Evolutionary conservation across 1,284 basidiomycete genomes (phyloP).

Genomic region (Anthracocystis walkeri): DNA sequence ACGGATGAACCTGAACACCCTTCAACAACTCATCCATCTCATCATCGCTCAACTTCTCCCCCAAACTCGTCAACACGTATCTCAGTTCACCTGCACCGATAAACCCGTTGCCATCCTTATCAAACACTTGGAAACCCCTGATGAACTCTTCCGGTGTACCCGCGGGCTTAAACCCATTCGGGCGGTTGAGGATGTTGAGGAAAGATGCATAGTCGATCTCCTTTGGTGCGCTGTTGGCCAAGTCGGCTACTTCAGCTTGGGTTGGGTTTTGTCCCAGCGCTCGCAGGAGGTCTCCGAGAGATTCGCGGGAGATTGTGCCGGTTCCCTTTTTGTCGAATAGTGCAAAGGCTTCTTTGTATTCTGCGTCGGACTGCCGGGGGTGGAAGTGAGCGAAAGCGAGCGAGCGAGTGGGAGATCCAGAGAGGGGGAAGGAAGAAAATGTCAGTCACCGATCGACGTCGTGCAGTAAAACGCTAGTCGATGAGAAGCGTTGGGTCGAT

Average conservation of each 20-base stretch:
- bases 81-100: slow-evolving; percentile 91
- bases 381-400: no score
- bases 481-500: no score
- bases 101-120: slow-evolving; percentile 96
- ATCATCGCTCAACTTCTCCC: slow-evolving; percentile 96
- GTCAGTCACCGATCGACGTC: no score
- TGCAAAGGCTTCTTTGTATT: slow-evolving; percentile 89
- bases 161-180: slow-evolving; percentile 93
- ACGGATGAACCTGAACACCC: slow-evolving; percentile 88
- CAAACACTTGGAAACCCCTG: slow-evolving; percentile 98
- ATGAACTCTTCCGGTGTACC: slow-evolving; percentile 86
- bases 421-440: no score
- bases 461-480: no score
- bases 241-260: slow-evolving; percentile 90
- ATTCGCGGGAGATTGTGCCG: slow-evolving; percentile 86
- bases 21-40: slow-evolving; percentile 98
- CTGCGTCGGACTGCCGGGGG: slow-evolving; percentile 58
- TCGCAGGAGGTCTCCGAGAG: slow-evolving; percentile 92
- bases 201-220: slow-evolving; percentile 80
- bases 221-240: slow-evolving; percentile 79
- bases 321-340: slow-evolving; percentile 97
- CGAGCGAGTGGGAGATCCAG: background rate
- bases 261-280: slow-evolving; percentile 98
- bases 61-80: slow-evolving; percentile 94
- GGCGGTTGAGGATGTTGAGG: slow-evolving; percentile 88